Percentiles rank a stretch among this genome's conserved stretches.
Conservation (phyloP, 2,329 filamentous ascomycete species). For the Cytospora piceicola region DNA sequence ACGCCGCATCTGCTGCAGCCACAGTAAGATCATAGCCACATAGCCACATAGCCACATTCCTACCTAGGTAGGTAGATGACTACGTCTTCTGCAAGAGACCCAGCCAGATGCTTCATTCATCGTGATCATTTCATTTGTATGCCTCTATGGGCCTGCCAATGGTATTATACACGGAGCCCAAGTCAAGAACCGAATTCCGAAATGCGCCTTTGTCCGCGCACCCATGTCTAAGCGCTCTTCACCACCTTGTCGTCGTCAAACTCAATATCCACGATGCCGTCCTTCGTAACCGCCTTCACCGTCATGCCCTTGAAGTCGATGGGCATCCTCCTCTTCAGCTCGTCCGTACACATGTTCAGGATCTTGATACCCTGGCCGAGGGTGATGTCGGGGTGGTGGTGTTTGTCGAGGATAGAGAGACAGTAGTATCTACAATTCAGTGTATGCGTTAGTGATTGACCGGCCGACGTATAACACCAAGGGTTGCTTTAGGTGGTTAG, state of each 20-base stretch:
- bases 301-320: constrained; percentile 98
- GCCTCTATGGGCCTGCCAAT: constrained; percentile 26
- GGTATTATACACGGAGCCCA: constrained; percentile 36
- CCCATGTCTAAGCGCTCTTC: constrained; percentile 55
- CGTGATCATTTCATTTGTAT: constrained; percentile 27
- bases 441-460: constrained; percentile 33
- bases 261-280: constrained; percentile 83
- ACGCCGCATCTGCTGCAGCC: constrained; percentile 12
- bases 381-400: constrained; percentile 92
- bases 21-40: not conserved
- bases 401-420: constrained; percentile 95
- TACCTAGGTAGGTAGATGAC: too few relatives aligned
- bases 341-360: constrained; percentile 91
- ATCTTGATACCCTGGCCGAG: constrained; percentile 91
- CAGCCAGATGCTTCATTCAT: constrained; percentile 4
- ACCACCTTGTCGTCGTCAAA: constrained; percentile 82
- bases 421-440: constrained; percentile 81
- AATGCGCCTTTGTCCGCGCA: constrained; percentile 22
- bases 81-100: not conserved
- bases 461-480: too few relatives aligned
- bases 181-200: constrained; percentile 12
- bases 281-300: constrained; percentile 94
- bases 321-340: constrained; percentile 93
- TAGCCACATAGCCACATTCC: not conserved
- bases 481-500: constrained; percentile 28